phyloP scores from a whole-genome alignment of 768 basidiomycete genomes.

The Lentinula sp. region DNA sequence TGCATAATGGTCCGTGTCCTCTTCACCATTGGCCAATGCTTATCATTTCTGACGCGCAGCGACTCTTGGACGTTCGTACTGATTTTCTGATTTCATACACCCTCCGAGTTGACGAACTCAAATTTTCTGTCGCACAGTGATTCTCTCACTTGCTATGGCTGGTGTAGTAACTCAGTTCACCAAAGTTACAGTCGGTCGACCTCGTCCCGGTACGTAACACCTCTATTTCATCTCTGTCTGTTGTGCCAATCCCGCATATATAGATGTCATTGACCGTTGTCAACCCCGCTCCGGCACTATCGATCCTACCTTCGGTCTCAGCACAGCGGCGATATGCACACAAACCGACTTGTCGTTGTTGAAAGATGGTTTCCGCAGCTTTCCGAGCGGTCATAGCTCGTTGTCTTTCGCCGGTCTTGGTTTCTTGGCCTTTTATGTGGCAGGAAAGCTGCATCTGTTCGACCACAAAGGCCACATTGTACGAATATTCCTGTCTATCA shows the following conservation, averaged over 20 bases:
- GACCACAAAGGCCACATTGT: conserved; percentile 73
- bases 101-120: neutral
- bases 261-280: conserved; percentile 68
- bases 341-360: conserved; percentile 52
- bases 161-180: conserved; percentile 79
- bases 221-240: neutral
- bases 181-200: conserved; percentile 86
- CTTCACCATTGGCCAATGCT: neutral
- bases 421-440: conserved; percentile 82
- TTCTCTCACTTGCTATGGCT: conserved; percentile 67
- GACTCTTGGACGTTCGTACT: conserved; percentile 32
- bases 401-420: conserved; percentile 93
- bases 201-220: conserved; percentile 61
- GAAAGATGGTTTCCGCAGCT: conserved; percentile 86
- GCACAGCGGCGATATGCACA: conserved; percentile 75
- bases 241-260: neutral
- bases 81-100: neutral
- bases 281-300: conserved; percentile 56
- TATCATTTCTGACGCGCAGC: conserved; percentile 18
- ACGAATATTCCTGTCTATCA: conserved; percentile 13
- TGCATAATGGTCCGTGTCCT: conserved; percentile 55
- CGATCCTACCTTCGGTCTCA: conserved; percentile 70
- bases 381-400: conserved; percentile 77
- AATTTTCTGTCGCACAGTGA: conserved; percentile 33
- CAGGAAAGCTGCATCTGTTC: conserved; percentile 90